Conservation (phyloP, 352 stramenopile species). For the Globisporangium yorkense region DNA sequence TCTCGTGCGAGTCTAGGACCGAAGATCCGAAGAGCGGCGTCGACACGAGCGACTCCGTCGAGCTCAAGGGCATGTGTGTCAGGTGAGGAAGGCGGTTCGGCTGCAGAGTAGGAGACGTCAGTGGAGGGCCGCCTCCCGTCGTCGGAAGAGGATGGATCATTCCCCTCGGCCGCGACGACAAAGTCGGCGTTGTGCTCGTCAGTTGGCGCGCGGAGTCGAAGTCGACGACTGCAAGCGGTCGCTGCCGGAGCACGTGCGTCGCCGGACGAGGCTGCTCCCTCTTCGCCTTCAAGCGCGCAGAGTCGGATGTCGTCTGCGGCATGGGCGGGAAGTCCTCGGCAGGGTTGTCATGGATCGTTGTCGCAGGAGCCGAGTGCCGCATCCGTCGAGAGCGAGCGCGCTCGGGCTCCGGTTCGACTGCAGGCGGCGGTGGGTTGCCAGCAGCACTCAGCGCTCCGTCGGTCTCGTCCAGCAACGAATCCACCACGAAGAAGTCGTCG, state of each 20-base stretch:
- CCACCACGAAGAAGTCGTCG: constrained; percentile 1
- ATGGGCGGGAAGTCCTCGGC: constrained; percentile 5
- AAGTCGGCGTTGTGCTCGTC: neutral
- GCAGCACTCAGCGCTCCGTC: constrained; percentile 1
- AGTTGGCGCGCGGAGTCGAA: constrained; percentile 6
- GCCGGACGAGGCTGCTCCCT: constrained; percentile 8
- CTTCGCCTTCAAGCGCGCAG: neutral
- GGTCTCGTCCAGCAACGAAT: constrained; percentile 7
- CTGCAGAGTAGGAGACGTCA: neutral
- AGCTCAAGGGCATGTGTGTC: neutral
- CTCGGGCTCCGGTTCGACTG: neutral
- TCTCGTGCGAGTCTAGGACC: constrained; percentile 24
- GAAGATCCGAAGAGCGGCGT: constrained; percentile 26
- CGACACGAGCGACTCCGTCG: neutral
- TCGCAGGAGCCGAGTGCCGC: constrained; percentile 5
- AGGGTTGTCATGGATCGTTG: constrained; percentile 4
- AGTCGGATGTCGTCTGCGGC: neutral
- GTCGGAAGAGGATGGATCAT: constrained; percentile 4
- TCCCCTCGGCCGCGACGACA: neutral
- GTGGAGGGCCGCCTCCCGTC: neutral
- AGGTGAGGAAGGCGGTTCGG: neutral
- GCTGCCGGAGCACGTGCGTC: constrained; percentile 26
- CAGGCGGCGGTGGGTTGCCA: neutral
- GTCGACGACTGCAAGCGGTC: constrained; percentile 23
- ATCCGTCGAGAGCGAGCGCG: neutral